Percentiles rank a stretch among this genome's conserved stretches.
These are phyloP conservation scores for Calcarisporium arbuscula DNA, from an alignment of 2,329 filamentous ascomycete genomes.

Conservation along the genomic window DNA sequence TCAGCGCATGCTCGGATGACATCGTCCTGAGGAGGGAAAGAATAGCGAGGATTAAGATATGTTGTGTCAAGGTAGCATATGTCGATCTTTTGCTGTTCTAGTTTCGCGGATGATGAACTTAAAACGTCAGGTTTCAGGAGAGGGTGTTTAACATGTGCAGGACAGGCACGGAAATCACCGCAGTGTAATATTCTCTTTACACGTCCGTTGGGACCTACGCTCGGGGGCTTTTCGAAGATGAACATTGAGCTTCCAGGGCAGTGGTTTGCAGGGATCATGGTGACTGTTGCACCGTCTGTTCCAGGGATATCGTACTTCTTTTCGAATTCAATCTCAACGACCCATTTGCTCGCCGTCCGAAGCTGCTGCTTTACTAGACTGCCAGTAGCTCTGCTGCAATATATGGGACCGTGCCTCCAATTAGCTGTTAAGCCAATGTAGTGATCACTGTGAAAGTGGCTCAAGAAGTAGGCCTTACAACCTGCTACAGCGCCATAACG, in stretches of 20 bases:
- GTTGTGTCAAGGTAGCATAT: constrained; percentile 97
- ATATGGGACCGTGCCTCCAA: constrained; percentile 93
- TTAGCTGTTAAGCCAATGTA: constrained; percentile 84
- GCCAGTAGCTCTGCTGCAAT: constrained; percentile 87
- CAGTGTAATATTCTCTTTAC: constrained; percentile 84
- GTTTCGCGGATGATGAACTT: constrained; percentile 64
- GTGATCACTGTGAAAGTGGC: constrained; percentile 97
- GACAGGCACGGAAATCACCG: constrained; percentile 89
- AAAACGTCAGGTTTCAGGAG: constrained; percentile 68
- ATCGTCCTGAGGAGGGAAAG: constrained; percentile 82
- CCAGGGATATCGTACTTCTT: constrained; percentile 69
- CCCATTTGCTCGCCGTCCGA: constrained; percentile 76
- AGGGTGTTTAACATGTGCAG: constrained; percentile 75
- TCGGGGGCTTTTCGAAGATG: constrained; percentile 74
- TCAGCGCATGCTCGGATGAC: constrained; percentile 85
- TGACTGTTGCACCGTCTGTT: constrained; percentile 77
- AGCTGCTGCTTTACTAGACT: constrained; percentile 85
- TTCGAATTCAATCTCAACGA: constrained; percentile 83
- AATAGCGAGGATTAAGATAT: constrained; percentile 91
- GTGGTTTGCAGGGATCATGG: constrained; percentile 95
- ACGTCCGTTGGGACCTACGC: constrained; percentile 51
- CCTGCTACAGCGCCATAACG: constrained; percentile 89
- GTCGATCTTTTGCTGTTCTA: constrained; percentile 79
- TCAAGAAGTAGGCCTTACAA: constrained; percentile 91
- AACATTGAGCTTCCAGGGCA: constrained; percentile 94